Evolutionary conservation across 73 alveolate genomes (phyloP).

Genomic region (Paramecium biaurelia): DNA sequence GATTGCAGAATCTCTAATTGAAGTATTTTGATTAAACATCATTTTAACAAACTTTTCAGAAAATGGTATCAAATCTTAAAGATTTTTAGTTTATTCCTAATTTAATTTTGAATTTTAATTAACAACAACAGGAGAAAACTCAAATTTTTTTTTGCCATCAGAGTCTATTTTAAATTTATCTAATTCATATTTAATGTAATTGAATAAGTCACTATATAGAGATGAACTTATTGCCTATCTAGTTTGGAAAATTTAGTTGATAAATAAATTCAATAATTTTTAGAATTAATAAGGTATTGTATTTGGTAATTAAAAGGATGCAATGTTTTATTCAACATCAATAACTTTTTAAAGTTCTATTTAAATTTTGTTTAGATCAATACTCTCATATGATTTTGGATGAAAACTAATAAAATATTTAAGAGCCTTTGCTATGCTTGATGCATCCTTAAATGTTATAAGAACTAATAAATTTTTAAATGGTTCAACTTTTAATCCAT

Average conservation of each 20-base stretch:
- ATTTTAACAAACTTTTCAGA: neutral
- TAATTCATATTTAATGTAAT: neutral
- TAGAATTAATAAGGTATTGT: neutral
- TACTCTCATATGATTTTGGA: neutral
- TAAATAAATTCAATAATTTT: neutral
- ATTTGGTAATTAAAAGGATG: neutral
- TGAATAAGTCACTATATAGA: neutral
- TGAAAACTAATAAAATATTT: neutral
- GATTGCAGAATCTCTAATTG: neutral
- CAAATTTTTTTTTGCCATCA: neutral
- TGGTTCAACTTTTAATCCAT: conserved; percentile 19
- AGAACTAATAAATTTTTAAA: neutral
- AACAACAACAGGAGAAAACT: neutral
- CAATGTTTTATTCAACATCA: neutral
- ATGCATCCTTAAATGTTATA: neutral
- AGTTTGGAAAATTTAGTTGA: neutral
- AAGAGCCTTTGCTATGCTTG: neutral
- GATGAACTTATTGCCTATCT: neutral
- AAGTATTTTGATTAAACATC: neutral
- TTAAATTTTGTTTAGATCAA: neutral
- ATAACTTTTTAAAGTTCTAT: neutral
- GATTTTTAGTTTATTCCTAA: neutral
- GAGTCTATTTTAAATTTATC: neutral
- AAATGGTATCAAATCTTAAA: neutral
- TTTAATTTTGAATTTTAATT: neutral